These are phyloP conservation scores for Phytomonas sp. DNA, from an alignment of 208 protist genomes.

Conservation along the genomic window DNA sequence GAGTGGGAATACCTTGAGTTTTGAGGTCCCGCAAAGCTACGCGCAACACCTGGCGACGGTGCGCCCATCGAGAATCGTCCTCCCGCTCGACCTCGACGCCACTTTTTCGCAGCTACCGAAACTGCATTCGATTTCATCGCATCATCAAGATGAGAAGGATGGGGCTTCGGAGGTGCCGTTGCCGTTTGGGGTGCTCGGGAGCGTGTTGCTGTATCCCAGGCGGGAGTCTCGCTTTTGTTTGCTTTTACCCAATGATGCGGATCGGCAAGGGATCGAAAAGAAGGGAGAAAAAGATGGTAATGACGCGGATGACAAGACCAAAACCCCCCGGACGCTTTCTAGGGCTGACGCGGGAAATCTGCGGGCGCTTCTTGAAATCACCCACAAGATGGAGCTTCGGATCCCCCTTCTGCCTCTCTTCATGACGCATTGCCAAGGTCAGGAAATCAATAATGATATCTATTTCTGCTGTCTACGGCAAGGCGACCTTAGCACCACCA, in stretches of 20 bases:
- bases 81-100: neutral
- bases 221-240: neutral
- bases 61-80: neutral
- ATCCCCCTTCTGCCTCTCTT: slow-evolving; percentile 56
- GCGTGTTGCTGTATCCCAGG: neutral
- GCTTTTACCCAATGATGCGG: neutral
- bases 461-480: slow-evolving; percentile 40
- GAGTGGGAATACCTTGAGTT: neutral
- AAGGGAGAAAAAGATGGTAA: neutral
- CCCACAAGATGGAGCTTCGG: slow-evolving; percentile 14
- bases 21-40: neutral
- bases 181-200: neutral
- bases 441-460: slow-evolving; percentile 20
- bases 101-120: neutral
- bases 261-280: neutral
- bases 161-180: neutral
- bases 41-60: neutral
- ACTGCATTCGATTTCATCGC: neutral
- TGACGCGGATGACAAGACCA: slow-evolving; percentile 3
- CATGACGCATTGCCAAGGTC: slow-evolving; percentile 15
- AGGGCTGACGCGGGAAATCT: slow-evolving; percentile 8
- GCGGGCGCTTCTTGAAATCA: slow-evolving; percentile 6
- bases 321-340: slow-evolving; percentile 6
- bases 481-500: slow-evolving; percentile 38
- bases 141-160: neutral